Evolutionary conservation across 1,139 yeast genomes (phyloP).

Genomic region (Yamadazyma triangularis): DNA sequence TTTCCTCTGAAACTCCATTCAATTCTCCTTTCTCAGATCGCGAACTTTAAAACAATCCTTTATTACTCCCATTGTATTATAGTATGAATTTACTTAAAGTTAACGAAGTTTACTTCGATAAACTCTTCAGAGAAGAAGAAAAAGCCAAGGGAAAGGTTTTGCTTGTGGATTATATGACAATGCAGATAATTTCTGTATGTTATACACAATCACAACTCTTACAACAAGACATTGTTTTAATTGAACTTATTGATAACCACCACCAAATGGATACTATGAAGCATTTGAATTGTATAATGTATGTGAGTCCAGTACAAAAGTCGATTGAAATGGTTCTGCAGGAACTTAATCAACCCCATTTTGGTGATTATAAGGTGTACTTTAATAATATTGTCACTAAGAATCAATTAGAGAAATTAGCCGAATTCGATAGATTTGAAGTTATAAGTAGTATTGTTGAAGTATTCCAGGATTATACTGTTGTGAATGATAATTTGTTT

Average conservation of each 20-base stretch:
- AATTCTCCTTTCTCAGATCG: too few relatives aligned
- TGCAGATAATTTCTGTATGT: conserved; percentile 77
- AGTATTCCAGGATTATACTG: conserved; percentile 76
- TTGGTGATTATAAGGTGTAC: conserved; percentile 67
- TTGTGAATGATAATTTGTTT: conserved; percentile 67
- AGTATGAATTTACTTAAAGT: conserved; percentile 32
- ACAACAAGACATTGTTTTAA: conserved; percentile 74
- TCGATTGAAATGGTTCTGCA: conserved; percentile 55
- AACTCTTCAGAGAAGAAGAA: conserved; percentile 24
- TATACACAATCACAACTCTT: conserved; percentile 84
- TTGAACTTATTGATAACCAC: conserved; percentile 65
- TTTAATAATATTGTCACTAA: conserved; percentile 75
- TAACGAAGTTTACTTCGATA: conserved; percentile 33
- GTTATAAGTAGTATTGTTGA: conserved; percentile 73
- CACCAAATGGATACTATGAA: conserved; percentile 66
- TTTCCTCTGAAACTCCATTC: too few relatives aligned
- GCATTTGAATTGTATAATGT: conserved; percentile 77
- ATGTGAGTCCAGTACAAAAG: conserved; percentile 67
- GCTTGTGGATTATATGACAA: conserved; percentile 74
- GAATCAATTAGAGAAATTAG: conserved; percentile 75
- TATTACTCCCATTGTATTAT: too few relatives aligned
- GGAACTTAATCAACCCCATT: conserved; percentile 77
- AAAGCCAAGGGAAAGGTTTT: conserved; percentile 61
- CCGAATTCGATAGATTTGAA: conserved; percentile 87
- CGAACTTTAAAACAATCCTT: too few relatives aligned